phyloP scores from a whole-genome alignment of 1,139 yeast species.

The Pichia norvegensis region DNA sequence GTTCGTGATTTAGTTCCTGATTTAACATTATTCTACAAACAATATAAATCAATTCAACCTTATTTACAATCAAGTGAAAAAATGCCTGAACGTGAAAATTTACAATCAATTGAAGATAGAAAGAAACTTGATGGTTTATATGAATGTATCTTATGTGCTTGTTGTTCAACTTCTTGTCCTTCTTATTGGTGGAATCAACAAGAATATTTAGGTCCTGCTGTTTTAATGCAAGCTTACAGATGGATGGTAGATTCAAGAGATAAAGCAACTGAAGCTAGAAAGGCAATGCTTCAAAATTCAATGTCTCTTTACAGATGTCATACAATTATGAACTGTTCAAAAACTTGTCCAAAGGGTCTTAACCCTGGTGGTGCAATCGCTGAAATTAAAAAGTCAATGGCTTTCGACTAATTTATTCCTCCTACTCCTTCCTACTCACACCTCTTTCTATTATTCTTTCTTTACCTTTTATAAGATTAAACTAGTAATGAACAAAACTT shows the following conservation, averaged over 20 bases:
- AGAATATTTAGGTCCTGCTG: constrained; percentile 97
- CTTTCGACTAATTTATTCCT: constrained; percentile 44
- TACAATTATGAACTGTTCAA: constrained; percentile 96
- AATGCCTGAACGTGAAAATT: constrained; percentile 85
- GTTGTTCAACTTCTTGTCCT: constrained; percentile 98
- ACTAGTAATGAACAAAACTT: not conserved
- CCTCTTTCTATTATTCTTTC: not conserved
- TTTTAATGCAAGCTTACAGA: constrained; percentile 97
- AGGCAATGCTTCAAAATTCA: constrained; percentile 86
- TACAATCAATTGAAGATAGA: constrained; percentile 89
- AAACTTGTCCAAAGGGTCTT: constrained; percentile 97
- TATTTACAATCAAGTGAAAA: constrained; percentile 86
- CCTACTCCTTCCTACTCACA: not conserved
- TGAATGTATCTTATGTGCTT: constrained; percentile 97
- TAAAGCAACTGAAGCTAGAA: constrained; percentile 75
- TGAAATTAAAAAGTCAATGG: constrained; percentile 89
- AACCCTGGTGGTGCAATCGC: constrained; percentile 98
- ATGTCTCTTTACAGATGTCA: constrained; percentile 99
- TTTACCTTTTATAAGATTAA: not conserved
- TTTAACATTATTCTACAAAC: constrained; percentile 94
- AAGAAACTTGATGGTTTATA: constrained; percentile 94
- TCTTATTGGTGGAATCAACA: constrained; percentile 99
- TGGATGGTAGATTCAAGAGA: constrained; percentile 98
- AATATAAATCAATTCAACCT: constrained; percentile 96
- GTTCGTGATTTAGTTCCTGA: constrained; percentile 97